phyloP scores from a whole-genome alignment of 305 asterid species.

The Plantago rigida region DNA sequence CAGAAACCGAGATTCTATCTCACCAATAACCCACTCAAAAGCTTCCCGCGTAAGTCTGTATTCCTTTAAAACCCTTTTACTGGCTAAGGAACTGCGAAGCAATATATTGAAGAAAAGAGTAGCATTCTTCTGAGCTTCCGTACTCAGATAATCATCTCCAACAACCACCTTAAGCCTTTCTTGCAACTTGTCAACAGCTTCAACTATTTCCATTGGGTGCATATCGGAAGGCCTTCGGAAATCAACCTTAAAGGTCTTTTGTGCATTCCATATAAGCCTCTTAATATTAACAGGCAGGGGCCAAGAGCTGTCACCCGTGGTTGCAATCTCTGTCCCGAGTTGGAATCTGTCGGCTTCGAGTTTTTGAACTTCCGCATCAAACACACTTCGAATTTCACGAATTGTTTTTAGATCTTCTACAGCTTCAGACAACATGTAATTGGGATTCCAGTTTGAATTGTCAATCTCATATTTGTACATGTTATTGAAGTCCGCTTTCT shows the following conservation, averaged over 20 bases:
- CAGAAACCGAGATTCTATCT: conserved; percentile 89
- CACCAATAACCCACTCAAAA: conserved; percentile 97
- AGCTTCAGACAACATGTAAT: conserved; percentile 74
- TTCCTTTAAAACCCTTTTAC: conserved; percentile 90
- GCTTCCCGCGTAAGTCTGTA: conserved; percentile 90
- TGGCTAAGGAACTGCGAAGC: conserved; percentile 93
- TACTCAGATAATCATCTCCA: conserved; percentile 94
- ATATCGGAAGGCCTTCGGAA: conserved; percentile 87
- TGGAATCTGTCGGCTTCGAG: conserved; percentile 82
- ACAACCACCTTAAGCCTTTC: conserved; percentile 94
- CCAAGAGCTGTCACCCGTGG: conserved; percentile 87
- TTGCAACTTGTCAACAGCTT: conserved; percentile 92
- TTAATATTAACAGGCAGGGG: conserved; percentile 85
- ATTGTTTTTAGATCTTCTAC: conserved; percentile 82
- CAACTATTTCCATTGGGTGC: conserved; percentile 99
- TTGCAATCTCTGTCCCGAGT: conserved; percentile 89
- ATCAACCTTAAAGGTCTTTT: conserved; percentile 91
- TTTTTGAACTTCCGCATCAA: conserved; percentile 92
- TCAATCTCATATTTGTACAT: conserved; percentile 81
- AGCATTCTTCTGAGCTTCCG: conserved; percentile 97
- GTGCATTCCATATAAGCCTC: conserved; percentile 88
- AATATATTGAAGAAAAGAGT: conserved; percentile 91
- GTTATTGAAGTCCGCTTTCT: conserved; percentile 54
- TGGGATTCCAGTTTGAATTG: conserved; percentile 73
- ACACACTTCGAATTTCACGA: conserved; percentile 88